A percentile compares a stretch with the other conserved stretches of the same genome.
Evolutionary conservation across 2,329 filamentous ascomycete species (phyloP).

Genomic region (Alternaria sp.): DNA sequence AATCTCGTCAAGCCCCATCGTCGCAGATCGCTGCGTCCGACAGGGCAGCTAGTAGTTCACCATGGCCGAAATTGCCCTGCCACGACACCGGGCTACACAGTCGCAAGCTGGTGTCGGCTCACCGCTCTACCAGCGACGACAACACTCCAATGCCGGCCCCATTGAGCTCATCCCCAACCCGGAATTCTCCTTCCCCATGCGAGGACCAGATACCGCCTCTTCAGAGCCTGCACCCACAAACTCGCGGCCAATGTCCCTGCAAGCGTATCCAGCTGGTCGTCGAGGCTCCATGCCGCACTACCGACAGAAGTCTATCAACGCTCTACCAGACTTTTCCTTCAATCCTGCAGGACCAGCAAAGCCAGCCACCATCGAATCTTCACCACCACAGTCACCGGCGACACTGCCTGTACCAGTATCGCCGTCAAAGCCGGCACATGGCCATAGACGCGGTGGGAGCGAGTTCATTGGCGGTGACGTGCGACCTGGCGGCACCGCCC

Average conservation of each 20-base stretch:
- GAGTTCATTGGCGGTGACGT: slow-evolving; percentile 82
- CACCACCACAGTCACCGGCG: slow-evolving; percentile 50
- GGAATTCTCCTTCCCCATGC: slow-evolving; percentile 57
- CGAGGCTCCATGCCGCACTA: slow-evolving; percentile 43
- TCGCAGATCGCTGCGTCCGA: slow-evolving; percentile 32
- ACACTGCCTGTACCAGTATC: slow-evolving; percentile 47
- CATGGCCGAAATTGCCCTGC: slow-evolving; percentile 48
- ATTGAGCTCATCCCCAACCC: slow-evolving; percentile 57
- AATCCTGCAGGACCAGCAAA: slow-evolving; percentile 52
- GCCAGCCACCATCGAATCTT: slow-evolving; percentile 32
- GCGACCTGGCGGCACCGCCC: slow-evolving; percentile 58
- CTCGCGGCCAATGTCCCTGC: slow-evolving; percentile 48
- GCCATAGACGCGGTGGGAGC: slow-evolving; percentile 77
- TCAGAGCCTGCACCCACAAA: slow-evolving; percentile 41
- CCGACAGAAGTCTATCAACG: slow-evolving; percentile 52
- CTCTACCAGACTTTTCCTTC: slow-evolving; percentile 58
- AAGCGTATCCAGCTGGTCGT: slow-evolving; percentile 41
- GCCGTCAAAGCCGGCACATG: slow-evolving; percentile 63
- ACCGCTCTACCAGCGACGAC: slow-evolving; percentile 48
- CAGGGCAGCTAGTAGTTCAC: slow-evolving; percentile 33
- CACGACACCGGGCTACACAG: slow-evolving; percentile 51
- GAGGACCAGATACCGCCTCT: slow-evolving; percentile 36
- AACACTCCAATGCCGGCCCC: slow-evolving; percentile 39
- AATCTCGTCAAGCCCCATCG: slow-evolving; percentile 36
- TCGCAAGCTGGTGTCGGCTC: slow-evolving; percentile 44